Base-by-base conservation (phyloP, 352 stramenopile genomes). In the Blastocystis hominis region DNA sequence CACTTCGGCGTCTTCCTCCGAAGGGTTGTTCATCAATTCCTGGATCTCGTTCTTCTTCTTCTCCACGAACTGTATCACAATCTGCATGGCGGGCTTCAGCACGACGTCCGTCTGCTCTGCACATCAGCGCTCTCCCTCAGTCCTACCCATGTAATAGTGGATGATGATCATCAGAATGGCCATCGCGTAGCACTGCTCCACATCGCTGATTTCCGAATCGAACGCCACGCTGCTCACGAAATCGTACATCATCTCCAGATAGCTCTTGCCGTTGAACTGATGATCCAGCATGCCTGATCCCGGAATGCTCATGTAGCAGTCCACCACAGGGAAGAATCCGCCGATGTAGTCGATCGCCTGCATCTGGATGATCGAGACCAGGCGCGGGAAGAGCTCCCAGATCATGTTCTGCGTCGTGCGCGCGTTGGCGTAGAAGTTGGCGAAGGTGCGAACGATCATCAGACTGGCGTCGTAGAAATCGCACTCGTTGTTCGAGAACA, bases 111-210 rank as follows among this genome's bases (percentile, higher is more conserved):
- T 47, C 20, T 50, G 59, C 13, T 9, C 72, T 84, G 30, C 7
- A 5, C 6, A 42, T 78, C 20, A 78, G 40, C 3, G 36, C n/a
- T 34, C 7, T 46, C 63, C n/a, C 24, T 75, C 24, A 75, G 17
- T 13, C 63, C 44, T 30, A 75, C 44, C 38, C 63, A 75, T 53
- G 7, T 54, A 40, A 44, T 84, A 84, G 6, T 84, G 72, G 44
- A 84, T 44, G 36, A 84, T 66, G 40, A 66, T 84, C 72, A 84
- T 84, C n/a, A 84, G 42, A 30, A 84, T 40, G 54, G 47, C 72
- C 38, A 84, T 47, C n/a, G 47, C 72, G 44, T 84, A 84, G 24
- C 10, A 38, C 50, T 84, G 72, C 42, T 84, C 72, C 20, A 24
- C 20, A 17, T 69, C 30, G 30, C 53, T 44, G 15, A 84, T 10